Conservation (phyloP, 495 filamentous ascomycete species). For the Ascobolus immersus region DNA sequence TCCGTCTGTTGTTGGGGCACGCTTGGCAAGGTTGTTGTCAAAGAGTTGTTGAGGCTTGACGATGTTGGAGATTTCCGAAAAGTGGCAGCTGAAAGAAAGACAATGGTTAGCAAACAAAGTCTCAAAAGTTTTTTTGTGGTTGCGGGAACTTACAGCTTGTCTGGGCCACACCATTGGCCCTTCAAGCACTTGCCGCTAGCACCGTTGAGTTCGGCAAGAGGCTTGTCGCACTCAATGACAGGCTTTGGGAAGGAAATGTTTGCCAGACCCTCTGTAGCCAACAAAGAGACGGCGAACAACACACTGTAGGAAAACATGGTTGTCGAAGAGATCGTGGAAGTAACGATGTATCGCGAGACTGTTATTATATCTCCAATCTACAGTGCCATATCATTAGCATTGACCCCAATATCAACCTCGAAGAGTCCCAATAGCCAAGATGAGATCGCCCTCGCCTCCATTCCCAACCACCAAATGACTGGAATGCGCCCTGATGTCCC, state of each 20-base stretch:
- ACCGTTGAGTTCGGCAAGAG: no score
- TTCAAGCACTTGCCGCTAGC: constrained; percentile 1
- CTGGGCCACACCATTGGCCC: constrained; percentile 2
- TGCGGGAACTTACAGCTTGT: constrained; percentile 1
- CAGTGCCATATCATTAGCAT: no score
- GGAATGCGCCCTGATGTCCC: no score
- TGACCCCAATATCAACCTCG: no score
- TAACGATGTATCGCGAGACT: constrained; percentile 1
- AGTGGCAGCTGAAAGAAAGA: not conserved
- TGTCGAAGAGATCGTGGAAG: constrained; percentile 2
- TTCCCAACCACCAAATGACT: no score
- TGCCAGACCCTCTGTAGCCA: constrained; percentile 9
- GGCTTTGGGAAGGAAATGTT: constrained; percentile 3
- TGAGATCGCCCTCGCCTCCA: no score
- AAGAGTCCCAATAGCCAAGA: no score
- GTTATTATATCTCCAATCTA: no score
- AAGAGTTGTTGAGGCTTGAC: not conserved
- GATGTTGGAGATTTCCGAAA: no score
- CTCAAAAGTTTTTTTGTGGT: not conserved
- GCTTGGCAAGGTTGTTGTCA: not conserved
- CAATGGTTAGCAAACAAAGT: not conserved
- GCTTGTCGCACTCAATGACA: constrained; percentile 2
- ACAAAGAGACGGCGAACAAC: not conserved
- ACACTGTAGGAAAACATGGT: constrained; percentile 2
- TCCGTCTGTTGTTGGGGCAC: constrained; percentile 16